phyloP scores from a whole-genome alignment of 495 filamentous ascomycete genomes.

The Aspergillus cristatus region DNA sequence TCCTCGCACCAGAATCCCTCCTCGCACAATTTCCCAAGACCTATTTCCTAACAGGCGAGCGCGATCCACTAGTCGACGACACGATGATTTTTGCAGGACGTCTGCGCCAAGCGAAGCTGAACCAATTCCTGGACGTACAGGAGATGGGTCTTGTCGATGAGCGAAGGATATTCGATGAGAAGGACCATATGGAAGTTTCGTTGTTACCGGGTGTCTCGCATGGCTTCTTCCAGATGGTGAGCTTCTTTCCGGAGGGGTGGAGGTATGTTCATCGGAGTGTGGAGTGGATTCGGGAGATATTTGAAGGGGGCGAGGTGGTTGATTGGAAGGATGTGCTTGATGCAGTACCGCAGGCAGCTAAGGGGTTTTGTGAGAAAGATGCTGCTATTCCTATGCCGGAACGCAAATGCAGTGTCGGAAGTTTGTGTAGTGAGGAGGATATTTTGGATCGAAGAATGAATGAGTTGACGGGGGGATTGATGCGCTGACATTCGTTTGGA shows the following conservation, averaged over 20 bases:
- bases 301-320: conserved; percentile 38
- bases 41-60: conserved; percentile 88
- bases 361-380: too few relatives aligned
- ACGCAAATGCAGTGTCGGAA: too few relatives aligned
- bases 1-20: conserved; percentile 76
- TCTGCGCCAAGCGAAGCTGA: conserved; percentile 70
- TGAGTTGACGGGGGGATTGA: conserved; percentile 69
- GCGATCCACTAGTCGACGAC: conserved; percentile 92
- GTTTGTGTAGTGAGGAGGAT: conserved; percentile 76
- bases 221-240: conserved; percentile 85
- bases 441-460: conserved; percentile 77
- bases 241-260: conserved; percentile 79
- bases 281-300: conserved; percentile 67
- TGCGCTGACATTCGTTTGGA: too few relatives aligned
- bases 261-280: conserved; percentile 66
- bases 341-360: too few relatives aligned
- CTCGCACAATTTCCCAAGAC: conserved; percentile 81
- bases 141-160: conserved; percentile 49
- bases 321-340: too few relatives aligned
- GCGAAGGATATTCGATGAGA: conserved; percentile 56
- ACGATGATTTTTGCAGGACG: conserved; percentile 92
- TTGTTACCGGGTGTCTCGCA: conserved; percentile 84
- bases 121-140: conserved; percentile 49
- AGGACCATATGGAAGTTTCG: conserved; percentile 68
- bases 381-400: too few relatives aligned